These are phyloP conservation scores for Anthracocystis panici-leucophaei DNA, from an alignment of 1,284 basidiomycete species.

Conservation along the genomic window DNA sequence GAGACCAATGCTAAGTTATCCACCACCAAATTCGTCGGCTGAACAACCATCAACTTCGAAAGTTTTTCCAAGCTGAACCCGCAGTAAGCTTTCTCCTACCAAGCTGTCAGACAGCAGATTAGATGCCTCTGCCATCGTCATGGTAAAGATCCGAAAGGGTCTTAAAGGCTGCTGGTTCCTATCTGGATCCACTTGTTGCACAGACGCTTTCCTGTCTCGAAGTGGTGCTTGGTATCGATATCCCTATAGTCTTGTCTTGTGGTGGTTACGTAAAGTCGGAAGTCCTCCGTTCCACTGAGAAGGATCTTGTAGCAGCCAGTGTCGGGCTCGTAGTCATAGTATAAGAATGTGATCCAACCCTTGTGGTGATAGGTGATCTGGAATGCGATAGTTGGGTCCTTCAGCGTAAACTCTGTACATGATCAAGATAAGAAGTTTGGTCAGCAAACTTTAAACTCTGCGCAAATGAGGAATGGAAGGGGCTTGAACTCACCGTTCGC, in stretches of 20 bases:
- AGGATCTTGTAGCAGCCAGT: slow-evolving; percentile 29
- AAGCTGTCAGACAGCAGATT: no score
- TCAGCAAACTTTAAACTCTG: no score
- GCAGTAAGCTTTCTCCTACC: no score
- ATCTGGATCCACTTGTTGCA: slow-evolving; percentile 20
- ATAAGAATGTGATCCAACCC: neutral
- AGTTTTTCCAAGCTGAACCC: no score
- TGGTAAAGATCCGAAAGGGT: neutral
- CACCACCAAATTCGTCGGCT: no score
- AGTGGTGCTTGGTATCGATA: slow-evolving; percentile 12
- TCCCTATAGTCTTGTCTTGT: slow-evolving; percentile 7
- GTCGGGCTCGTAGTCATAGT: slow-evolving; percentile 14
- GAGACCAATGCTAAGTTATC: no score
- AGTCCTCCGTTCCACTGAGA: neutral
- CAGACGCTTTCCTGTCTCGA: slow-evolving; percentile 11
- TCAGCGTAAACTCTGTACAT: slow-evolving; percentile 10
- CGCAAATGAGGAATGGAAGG: no score
- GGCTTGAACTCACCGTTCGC: neutral
- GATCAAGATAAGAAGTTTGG: no score
- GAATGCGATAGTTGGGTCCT: slow-evolving; percentile 7
- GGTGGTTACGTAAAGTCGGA: slow-evolving; percentile 6
- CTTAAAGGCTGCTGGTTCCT: neutral
- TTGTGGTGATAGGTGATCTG: neutral
- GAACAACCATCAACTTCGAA: no score
- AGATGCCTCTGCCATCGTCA: neutral